Base-by-base conservation (phyloP, 1,139 yeast species). In the Suhomyces coccinellae region DNA sequence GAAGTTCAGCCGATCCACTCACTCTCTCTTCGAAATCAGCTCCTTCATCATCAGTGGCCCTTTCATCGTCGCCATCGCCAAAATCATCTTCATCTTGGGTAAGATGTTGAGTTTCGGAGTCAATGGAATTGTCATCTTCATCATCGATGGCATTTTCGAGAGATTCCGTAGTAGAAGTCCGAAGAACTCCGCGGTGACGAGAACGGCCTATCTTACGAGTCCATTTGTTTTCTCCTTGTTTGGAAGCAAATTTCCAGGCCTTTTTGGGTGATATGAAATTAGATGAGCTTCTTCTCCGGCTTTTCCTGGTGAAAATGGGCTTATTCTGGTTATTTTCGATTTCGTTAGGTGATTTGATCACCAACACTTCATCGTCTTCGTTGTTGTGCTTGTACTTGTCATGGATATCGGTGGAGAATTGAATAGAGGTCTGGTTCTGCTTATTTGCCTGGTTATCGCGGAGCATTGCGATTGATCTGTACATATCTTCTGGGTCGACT, bases 401-500 rank as follows among this genome's bases (percentile, higher is more conserved):
- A n/a, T 37, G 40, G 10, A 43, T 36, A 20, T 39, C 39, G 12
- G 43, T 31, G 36, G 52, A 44, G 37, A 49, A 49, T 28, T 43
- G 51, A 22, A 44, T 51, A 36, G 46, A 40, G 31, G 33, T 40
- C 36, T 33, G 33, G 24, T 38, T 38, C 13, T 36, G 27, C 9
- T 32, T 15, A 12, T 12, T 16, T 11, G 42, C 60, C 32, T 77
- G 77, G 41, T 73, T 72, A 44, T 76, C 73, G 56, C 83, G 85
- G 65, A 89, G 71, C 83, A 88, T 82, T 41, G 88, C 84, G 52
- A 89, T 85, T 1, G 96, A 88, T 66, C 85, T 75, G 59, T 75
- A 85, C 83, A 90, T 85, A 58, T 90, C 97, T 41, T 86, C 81
- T 1, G 97, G 97, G 29, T 83, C 83, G 10, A 87, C 70, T 33